These are phyloP conservation scores for Cyclotella sp. DNA, from an alignment of 108 stramenopile genomes.

Conservation along the genomic window DNA sequence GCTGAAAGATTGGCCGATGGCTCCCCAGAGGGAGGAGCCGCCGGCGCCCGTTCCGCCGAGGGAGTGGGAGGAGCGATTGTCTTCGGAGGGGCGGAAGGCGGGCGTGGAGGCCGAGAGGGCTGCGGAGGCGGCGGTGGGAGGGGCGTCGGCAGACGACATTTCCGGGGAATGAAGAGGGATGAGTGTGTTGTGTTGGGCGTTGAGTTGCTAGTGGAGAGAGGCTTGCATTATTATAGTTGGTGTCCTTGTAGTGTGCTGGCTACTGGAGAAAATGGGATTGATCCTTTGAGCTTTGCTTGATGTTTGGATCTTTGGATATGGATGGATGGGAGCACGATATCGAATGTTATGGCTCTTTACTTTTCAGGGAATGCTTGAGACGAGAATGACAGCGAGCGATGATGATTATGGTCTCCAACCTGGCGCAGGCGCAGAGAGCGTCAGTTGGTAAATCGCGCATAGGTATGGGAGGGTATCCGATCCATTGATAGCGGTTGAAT, in stretches of 20 bases:
- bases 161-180: no score
- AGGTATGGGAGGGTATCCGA: not conserved
- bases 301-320: conserved; percentile 22
- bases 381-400: no score
- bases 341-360: no score
- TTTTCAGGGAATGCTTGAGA: no score
- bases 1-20: conserved; percentile 35
- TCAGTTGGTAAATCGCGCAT: not conserved
- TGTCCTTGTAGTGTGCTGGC: no score
- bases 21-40: conserved; percentile 41
- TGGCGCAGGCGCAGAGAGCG: not conserved
- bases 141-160: conserved; percentile 25
- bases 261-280: no score
- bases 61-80: conserved; percentile 3
- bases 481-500: not conserved
- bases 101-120: conserved; percentile 50
- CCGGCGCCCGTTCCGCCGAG: not conserved
- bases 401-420: no score
- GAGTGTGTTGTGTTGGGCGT: no score
- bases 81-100: conserved; percentile 22
- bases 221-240: no score
- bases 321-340: not conserved
- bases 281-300: not conserved
- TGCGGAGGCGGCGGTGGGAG: conserved; percentile 19
- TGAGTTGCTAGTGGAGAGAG: no score